phyloP scores from a whole-genome alignment of 371 early-diverging fungal genomes.

The Rhizopus stolonifer region DNA sequence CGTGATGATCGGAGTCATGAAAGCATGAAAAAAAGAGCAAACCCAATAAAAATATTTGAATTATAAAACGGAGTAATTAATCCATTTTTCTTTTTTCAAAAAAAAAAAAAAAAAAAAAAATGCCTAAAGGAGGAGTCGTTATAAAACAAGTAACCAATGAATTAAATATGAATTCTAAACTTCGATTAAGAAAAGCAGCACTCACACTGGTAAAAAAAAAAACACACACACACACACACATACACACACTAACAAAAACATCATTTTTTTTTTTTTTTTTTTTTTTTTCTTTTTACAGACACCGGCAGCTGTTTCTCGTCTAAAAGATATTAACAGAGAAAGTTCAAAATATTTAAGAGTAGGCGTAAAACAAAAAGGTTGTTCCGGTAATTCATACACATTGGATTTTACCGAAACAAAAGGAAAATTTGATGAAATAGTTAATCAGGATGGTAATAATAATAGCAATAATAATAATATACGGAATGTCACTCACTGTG shows the following conservation, averaged over 20 bases:
- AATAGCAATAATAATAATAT: not conserved
- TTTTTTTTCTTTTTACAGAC: constrained; percentile 49
- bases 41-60: too few species aligned
- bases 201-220: constrained; percentile 48
- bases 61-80: too few species aligned
- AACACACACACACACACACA: too few species aligned
- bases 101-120: too few species aligned
- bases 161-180: too few species aligned
- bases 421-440: constrained; percentile 88
- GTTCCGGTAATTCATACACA: constrained; percentile 90
- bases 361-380: constrained; percentile 81
- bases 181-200: constrained; percentile 52
- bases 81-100: not conserved
- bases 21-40: too few species aligned
- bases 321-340: constrained; percentile 60
- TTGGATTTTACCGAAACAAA: constrained; percentile 82
- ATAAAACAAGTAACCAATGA: too few species aligned
- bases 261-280: constrained; percentile 1
- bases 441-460: constrained; percentile 96
- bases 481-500: not conserved
- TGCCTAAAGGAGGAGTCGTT: too few species aligned
- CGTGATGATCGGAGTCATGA: not conserved
- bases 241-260: too few species aligned
- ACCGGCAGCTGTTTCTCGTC: constrained; percentile 69
- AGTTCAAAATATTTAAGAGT: constrained; percentile 72